Evolutionary conservation across 176 grass and related monocot genomes (phyloP).

Genomic region (Avena sativa): DNA sequence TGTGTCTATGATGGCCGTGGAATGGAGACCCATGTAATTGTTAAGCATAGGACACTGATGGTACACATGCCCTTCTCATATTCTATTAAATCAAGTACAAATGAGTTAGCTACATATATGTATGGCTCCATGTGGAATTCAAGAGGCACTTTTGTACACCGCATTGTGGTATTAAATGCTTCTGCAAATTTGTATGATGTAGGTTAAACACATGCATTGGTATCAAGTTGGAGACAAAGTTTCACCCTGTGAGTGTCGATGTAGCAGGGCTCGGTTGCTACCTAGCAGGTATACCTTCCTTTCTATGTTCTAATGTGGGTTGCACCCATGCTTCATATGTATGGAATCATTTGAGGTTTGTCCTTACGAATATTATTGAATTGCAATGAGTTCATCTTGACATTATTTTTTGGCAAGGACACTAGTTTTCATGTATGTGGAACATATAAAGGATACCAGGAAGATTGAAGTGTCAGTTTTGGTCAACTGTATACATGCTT

Average conservation of each 20-base stretch:
- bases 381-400: neutral
- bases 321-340: constrained; percentile 18
- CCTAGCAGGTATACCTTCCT: constrained; percentile 78
- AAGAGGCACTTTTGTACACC: neutral
- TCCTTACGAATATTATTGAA: constrained; percentile 14
- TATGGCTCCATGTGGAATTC: neutral
- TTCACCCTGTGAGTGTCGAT: constrained; percentile 91
- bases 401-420: neutral
- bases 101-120: neutral
- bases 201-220: constrained; percentile 99
- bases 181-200: constrained; percentile 2
- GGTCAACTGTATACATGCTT: neutral
- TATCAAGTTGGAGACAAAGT: constrained; percentile 80
- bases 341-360: neutral
- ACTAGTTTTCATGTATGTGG: neutral
- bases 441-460: constrained; percentile 13
- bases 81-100: constrained; percentile 19
- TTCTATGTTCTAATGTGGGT: constrained; percentile 1
- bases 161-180: constrained; percentile 28
- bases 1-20: constrained; percentile 64
- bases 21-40: constrained; percentile 78
- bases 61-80: constrained; percentile 45
- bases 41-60: constrained; percentile 90
- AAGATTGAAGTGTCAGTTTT: neutral
- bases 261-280: constrained; percentile 79